Percentiles rank a stretch among this genome's conserved stretches.
phyloP scores from a whole-genome alignment of 1,284 basidiomycete species.

The Cryptococcus depauperatus region DNA sequence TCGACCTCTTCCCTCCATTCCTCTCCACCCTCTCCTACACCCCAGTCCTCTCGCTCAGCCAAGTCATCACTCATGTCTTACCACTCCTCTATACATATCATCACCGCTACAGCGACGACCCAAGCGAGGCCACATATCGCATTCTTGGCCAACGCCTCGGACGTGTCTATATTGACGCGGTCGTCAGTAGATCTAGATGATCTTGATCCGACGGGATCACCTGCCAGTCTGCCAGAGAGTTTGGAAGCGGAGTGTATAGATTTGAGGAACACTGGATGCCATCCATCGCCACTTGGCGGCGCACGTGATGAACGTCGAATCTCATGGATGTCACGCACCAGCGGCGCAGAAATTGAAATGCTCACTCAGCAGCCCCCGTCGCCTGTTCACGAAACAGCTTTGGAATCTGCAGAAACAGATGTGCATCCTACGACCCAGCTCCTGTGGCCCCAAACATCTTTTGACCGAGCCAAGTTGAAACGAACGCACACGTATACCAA shows the following conservation, averaged over 20 bases:
- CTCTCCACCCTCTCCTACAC: conserved; percentile 1
- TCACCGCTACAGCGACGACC: conserved; percentile 1
- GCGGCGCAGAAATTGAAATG: not conserved
- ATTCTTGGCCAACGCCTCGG: conserved; percentile 4
- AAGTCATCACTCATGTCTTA: not conserved
- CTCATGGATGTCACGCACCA: not conserved
- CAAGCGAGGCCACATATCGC: not conserved
- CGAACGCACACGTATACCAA: conserved; percentile 11
- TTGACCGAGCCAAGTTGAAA: conserved; percentile 7
- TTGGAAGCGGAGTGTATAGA: conserved; percentile 21
- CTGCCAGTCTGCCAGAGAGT: conserved; percentile 17
- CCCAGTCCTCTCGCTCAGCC: not conserved
- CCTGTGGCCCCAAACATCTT: conserved; percentile 5
- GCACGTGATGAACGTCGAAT: not conserved
- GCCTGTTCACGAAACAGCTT: conserved; percentile 11
- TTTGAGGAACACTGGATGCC: conserved; percentile 12
- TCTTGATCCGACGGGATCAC: conserved; percentile 9
- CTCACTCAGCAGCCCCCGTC: not conserved
- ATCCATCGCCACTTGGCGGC: not conserved
- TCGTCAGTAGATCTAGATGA: conserved; percentile 7
- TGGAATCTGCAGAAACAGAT: not conserved
- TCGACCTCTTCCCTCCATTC: conserved; percentile 6
- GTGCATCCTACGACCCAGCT: not conserved
- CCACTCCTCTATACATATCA: not conserved
- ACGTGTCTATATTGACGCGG: conserved; percentile 16